These are phyloP conservation scores for Pseudomassariella vexata DNA, from an alignment of 2,329 filamentous ascomycete genomes.

Conservation along the genomic window DNA sequence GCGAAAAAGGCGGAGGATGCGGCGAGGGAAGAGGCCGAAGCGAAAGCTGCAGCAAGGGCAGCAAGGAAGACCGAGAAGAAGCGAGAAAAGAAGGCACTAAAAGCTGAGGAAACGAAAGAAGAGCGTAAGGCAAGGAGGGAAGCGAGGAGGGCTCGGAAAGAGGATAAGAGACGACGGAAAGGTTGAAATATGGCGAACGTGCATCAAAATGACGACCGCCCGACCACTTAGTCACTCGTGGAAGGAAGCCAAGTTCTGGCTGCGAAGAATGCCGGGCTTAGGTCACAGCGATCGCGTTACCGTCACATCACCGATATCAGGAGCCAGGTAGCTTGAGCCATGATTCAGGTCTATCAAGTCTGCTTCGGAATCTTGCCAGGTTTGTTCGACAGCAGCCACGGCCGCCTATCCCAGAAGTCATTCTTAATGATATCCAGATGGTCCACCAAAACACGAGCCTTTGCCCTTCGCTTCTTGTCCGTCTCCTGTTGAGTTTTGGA, in stretches of 20 bases:
- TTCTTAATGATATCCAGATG: slow-evolving; percentile 94
- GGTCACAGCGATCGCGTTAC: neutral
- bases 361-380: slow-evolving; percentile 65
- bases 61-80: slow-evolving; percentile 17
- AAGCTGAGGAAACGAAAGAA: slow-evolving; percentile 38
- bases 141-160: slow-evolving; percentile 33
- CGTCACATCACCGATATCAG: too few species aligned
- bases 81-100: slow-evolving; percentile 28
- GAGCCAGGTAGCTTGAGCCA: too few species aligned
- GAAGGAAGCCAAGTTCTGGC: too few species aligned
- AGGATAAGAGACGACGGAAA: slow-evolving; percentile 20
- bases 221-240: too few species aligned
- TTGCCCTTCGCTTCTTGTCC: slow-evolving; percentile 72
- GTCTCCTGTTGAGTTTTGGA: slow-evolving; percentile 81
- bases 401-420: slow-evolving; percentile 83
- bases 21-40: slow-evolving; percentile 26
- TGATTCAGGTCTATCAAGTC: slow-evolving; percentile 27
- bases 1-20: slow-evolving; percentile 17
- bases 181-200: too few species aligned
- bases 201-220: too few species aligned
- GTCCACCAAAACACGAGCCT: slow-evolving; percentile 74
- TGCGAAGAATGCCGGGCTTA: slow-evolving; percentile 18
- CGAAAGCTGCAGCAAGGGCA: slow-evolving; percentile 14
- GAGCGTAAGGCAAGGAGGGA: slow-evolving; percentile 37
- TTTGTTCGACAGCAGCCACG: slow-evolving; percentile 75